Conservation (phyloP, 2,329 filamentous ascomycete genomes). For the Stagonosporopsis cucurbitacearum region DNA sequence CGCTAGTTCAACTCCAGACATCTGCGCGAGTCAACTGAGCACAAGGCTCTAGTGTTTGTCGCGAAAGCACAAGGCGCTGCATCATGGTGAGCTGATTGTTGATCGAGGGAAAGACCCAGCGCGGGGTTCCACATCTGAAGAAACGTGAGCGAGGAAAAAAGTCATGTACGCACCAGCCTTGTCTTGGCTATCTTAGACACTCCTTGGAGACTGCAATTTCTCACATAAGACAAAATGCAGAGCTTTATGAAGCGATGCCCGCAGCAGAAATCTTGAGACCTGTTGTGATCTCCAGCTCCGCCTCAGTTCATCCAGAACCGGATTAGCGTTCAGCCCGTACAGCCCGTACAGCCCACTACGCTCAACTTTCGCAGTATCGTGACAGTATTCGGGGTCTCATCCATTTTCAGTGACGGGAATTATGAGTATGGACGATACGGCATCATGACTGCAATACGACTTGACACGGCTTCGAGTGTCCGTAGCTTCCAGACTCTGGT, state of each 20-base stretch:
- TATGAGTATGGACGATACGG: constrained; percentile 20
- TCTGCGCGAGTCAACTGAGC: constrained; percentile 8
- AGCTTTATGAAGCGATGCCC: not conserved
- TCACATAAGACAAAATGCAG: not conserved
- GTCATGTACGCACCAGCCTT: constrained; percentile 8
- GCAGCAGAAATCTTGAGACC: not conserved
- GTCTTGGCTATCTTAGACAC: not conserved
- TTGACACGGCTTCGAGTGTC: constrained; percentile 39
- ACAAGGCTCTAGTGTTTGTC: not conserved
- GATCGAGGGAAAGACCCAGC: constrained; percentile 2
- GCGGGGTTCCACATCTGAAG: constrained; percentile 18
- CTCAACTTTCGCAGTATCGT: not conserved
- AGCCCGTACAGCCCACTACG: constrained; percentile 2
- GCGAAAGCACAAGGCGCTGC: constrained; percentile 2
- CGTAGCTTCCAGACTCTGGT: constrained; percentile 39
- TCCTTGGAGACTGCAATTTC: not conserved
- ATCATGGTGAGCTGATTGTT: constrained; percentile 20
- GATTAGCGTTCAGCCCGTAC: not conserved
- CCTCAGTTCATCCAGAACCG: constrained; percentile 12
- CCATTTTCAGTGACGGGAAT: constrained; percentile 2
- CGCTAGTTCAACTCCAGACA: constrained; percentile 44
- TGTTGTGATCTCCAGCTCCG: constrained; percentile 13
- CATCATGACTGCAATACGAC: constrained; percentile 36
- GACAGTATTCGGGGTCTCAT: not conserved
- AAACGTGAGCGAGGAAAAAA: constrained; percentile 2